phyloP scores from a whole-genome alignment of 1,284 basidiomycete genomes.

The Prillingera fragicola region DNA sequence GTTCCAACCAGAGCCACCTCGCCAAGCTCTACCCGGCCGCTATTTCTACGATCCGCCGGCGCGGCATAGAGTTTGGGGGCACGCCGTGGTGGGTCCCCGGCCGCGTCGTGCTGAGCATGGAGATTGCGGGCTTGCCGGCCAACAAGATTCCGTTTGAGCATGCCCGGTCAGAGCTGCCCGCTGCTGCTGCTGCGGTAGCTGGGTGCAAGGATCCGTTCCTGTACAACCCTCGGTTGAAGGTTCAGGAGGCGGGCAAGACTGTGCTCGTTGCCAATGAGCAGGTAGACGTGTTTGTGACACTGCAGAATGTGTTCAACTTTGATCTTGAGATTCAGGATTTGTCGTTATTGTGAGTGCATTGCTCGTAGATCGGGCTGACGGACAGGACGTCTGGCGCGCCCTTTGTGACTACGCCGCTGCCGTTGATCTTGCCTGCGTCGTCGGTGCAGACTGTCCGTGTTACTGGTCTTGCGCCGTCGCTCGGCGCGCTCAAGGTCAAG shows the following conservation, averaged over 20 bases:
- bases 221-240: slow-evolving; percentile 69
- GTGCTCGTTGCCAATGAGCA: slow-evolving; percentile 76
- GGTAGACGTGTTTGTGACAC: slow-evolving; percentile 71
- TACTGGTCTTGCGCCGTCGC: slow-evolving; percentile 59
- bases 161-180: slow-evolving; percentile 33
- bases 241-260: slow-evolving; percentile 55
- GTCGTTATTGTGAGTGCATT: slow-evolving; percentile 61
- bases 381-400: slow-evolving; percentile 71
- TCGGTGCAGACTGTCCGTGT: slow-evolving; percentile 70
- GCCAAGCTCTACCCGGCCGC: slow-evolving; percentile 65
- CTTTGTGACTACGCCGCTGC: slow-evolving; percentile 60
- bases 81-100: slow-evolving; percentile 77
- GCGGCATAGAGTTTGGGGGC: slow-evolving; percentile 60
- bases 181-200: neutral
- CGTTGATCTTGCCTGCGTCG: slow-evolving; percentile 64
- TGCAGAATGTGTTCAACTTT: slow-evolving; percentile 88
- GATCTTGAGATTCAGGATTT: slow-evolving; percentile 79
- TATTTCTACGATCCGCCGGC: slow-evolving; percentile 62
- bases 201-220: slow-evolving; percentile 67
- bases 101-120: slow-evolving; percentile 69
- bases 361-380: neutral
- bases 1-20: slow-evolving; percentile 71
- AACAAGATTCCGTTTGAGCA: slow-evolving; percentile 70
- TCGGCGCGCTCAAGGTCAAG: slow-evolving; percentile 65
- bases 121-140: slow-evolving; percentile 64